Conservation (phyloP, 805 yeast species). For the Candida ficus region DNA sequence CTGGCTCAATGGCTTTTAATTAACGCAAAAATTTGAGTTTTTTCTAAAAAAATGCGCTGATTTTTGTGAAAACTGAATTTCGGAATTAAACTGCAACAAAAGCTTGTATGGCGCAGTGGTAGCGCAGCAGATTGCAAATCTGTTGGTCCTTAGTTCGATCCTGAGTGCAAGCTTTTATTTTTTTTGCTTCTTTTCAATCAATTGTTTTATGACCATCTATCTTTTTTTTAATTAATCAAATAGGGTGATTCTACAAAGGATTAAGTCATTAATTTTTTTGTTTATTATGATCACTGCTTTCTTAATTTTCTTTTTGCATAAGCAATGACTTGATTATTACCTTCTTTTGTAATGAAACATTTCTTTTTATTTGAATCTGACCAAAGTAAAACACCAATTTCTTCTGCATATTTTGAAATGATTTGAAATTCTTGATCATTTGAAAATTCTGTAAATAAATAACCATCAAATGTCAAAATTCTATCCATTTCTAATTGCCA, state of each 20-base stretch:
- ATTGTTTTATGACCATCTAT: too few relatives aligned
- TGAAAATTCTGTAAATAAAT: conserved; percentile 79
- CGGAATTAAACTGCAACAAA: background rate
- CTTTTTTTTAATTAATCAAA: too few relatives aligned
- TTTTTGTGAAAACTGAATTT: background rate
- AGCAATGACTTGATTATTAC: conserved; percentile 85
- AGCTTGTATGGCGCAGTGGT: conserved; percentile 93
- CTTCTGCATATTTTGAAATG: conserved; percentile 74
- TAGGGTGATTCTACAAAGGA: too few relatives aligned
- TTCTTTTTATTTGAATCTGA: conserved; percentile 59
- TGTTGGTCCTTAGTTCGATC: conserved; percentile 96
- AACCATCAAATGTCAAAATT: conserved; percentile 82
- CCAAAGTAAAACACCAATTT: conserved; percentile 92
- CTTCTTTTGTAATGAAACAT: conserved; percentile 86
- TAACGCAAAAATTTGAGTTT: background rate
- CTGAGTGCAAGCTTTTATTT: conserved; percentile 77
- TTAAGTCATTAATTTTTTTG: background rate
- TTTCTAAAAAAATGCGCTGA: background rate
- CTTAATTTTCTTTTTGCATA: conserved; percentile 66
- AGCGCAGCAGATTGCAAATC: conserved; percentile 99
- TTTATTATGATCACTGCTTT: conserved; percentile 17
- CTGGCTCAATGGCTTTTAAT: too few relatives aligned
- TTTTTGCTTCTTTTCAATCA: conserved; percentile 23
- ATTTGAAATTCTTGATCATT: conserved; percentile 71
- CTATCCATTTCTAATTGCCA: conserved; percentile 98